Evolutionary conservation across 2,329 filamentous ascomycete genomes (phyloP), one percentile per base, ranked within the genome.

Genomic region (Clonostachys rosea): DNA sequence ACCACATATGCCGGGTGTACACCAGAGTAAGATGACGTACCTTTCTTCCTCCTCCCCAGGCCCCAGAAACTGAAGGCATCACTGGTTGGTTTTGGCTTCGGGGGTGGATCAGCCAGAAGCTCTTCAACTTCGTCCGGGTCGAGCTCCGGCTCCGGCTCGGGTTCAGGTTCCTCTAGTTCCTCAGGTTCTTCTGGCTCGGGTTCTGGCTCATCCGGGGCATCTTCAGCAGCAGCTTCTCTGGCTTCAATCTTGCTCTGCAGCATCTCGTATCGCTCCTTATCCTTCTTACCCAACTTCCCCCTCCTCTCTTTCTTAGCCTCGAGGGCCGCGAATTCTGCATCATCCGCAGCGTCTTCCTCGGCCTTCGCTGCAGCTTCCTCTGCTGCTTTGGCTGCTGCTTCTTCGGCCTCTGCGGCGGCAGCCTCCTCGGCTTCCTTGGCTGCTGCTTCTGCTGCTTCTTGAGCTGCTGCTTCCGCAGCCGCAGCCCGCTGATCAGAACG

Each of bases 21-120:
- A 30, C 24, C 4, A 10, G 24, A 3, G 24, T 30, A 57, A 53
- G 59, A 58, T 49, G 50, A 62, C 58, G 54, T 56, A 68, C 66
- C 69, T 65, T 72, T 72, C 56, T 68, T 69, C 45, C 73, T 77
- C 58, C 74, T 52, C 43, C 70, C 66, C 49, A 64, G 45, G 6
- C 78, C 75, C 79, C 79, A 83, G 66, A 82, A 81, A 54, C 73
- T 73, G 60, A 82, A 83, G 1, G 74, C 60, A 48, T 74, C 69
- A 40, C 56, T 57, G 47, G 67, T 62, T 41, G 24, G 24, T 30
- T 30, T 30, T 30, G 55, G 20, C 37, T 45, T 61, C 57, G 40
- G 58, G 24, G 24, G 24, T 30, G 24, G 56, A 7, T 57, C 55
- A 7, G 62, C 57, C 34, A 74, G 58, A 16, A 75, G 60, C 53